Percentiles rank a stretch among this genome's conserved stretches.
Evolutionary conservation across 805 yeast genomes (phyloP).

Genomic region (Spencermartinsiella europaea): DNA sequence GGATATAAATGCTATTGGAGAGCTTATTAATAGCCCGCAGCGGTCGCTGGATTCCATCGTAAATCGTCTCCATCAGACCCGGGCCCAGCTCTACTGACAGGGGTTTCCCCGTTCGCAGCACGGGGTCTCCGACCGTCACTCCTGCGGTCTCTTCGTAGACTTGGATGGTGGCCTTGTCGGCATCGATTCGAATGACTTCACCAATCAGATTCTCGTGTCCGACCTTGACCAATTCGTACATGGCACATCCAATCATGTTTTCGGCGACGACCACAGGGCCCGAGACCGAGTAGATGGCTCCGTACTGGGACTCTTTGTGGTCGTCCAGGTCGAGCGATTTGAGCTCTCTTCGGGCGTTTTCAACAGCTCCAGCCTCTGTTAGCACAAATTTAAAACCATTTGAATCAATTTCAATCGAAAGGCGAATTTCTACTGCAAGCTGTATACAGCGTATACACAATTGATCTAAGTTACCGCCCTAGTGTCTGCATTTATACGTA

Average conservation of each 20-base stretch:
- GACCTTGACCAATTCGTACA: conserved; percentile 97
- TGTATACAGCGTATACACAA: too few relatives aligned
- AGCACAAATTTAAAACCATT: too few relatives aligned
- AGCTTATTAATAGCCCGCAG: conserved; percentile 83
- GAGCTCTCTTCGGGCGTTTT: conserved; percentile 92
- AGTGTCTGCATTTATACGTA: too few relatives aligned
- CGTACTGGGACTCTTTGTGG: conserved; percentile 10
- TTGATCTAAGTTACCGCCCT: too few relatives aligned
- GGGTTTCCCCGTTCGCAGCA: conserved; percentile 97
- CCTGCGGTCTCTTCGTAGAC: conserved; percentile 99
- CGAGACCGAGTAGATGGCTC: conserved; percentile 80
- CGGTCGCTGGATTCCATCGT: conserved; percentile 99
- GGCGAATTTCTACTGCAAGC: too few relatives aligned
- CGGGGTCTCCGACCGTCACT: conserved; percentile 99
- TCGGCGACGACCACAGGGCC: conserved; percentile 98
- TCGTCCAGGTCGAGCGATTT: conserved; percentile 72
- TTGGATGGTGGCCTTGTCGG: conserved; percentile 96
- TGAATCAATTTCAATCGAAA: too few relatives aligned
- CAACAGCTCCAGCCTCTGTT: conserved; percentile 86
- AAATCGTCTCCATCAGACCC: conserved; percentile 97
- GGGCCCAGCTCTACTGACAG: conserved; percentile 98
- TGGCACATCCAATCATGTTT: conserved; percentile 99
- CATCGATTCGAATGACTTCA: conserved; percentile 95
- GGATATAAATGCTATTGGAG: conserved; percentile 91
- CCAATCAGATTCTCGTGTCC: conserved; percentile 97